phyloP scores from a whole-genome alignment of 345 rosid genomes.

The Isatis tinctoria region DNA sequence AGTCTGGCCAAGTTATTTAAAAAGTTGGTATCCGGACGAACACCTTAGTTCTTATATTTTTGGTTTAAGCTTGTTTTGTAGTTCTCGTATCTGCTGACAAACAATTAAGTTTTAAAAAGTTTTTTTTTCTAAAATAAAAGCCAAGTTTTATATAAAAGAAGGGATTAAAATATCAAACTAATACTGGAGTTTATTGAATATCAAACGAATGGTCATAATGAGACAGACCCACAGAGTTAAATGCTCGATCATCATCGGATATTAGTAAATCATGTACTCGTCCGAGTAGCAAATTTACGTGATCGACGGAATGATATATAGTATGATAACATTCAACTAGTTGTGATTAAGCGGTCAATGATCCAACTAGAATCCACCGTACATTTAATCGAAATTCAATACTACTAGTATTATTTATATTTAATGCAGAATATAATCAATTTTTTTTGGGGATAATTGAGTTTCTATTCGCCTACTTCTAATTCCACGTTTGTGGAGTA shows the following conservation, averaged over 20 bases:
- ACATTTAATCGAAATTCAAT: background rate
- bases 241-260: background rate
- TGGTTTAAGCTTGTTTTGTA: background rate
- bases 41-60: background rate
- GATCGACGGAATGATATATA: background rate
- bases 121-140: too few relatives aligned
- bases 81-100: background rate
- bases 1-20: background rate
- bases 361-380: slow-evolving; percentile 5
- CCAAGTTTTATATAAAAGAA: too few relatives aligned
- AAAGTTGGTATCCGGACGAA: background rate
- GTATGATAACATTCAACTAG: background rate
- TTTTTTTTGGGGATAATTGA: background rate
- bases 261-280: background rate
- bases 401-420: background rate
- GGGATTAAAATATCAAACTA: too few relatives aligned
- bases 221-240: background rate
- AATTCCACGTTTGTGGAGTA: background rate
- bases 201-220: background rate
- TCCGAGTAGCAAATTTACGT: background rate
- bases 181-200: background rate
- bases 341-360: slow-evolving; percentile 7
- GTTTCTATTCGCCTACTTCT: background rate
- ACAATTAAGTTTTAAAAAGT: background rate
- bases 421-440: background rate